Evolutionary conservation across 495 filamentous ascomycete species (phyloP).

Genomic region (Trichoderma orchidacearum): DNA sequence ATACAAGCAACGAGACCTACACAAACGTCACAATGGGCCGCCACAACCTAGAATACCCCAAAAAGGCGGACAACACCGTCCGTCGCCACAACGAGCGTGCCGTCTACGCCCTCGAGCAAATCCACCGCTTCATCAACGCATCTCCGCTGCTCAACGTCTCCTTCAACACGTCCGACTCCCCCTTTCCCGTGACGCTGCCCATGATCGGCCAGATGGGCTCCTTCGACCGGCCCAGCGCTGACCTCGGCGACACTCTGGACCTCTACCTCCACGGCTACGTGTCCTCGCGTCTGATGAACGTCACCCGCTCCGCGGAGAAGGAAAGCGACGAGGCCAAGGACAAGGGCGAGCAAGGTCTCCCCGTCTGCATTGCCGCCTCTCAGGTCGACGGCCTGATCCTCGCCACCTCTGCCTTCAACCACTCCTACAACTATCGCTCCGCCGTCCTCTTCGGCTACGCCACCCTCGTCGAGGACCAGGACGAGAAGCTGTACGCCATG

Average conservation of each 20-base stretch:
- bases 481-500: conserved; percentile 78
- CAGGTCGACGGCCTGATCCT: conserved; percentile 62
- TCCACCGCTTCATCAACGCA: conserved; percentile 70
- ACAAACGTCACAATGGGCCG: conserved; percentile 26
- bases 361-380: conserved; percentile 52
- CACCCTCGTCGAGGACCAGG: conserved; percentile 44
- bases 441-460: conserved; percentile 70
- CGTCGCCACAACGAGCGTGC: conserved; percentile 57
- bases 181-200: conserved; percentile 66
- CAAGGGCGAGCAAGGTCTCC: conserved; percentile 27
- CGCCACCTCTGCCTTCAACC: conserved; percentile 60
- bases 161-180: conserved; percentile 50
- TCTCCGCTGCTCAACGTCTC: conserved; percentile 72
- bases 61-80: conserved; percentile 51
- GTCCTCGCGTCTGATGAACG: conserved; percentile 62
- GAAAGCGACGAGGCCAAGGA: not conserved
- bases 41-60: conserved; percentile 50
- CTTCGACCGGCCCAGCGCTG: conserved; percentile 48
- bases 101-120: conserved; percentile 58
- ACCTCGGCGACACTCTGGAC: conserved; percentile 52
- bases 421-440: conserved; percentile 84
- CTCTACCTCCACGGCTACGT: conserved; percentile 86
- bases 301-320: conserved; percentile 33
- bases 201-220: conserved; percentile 82
- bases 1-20: not conserved